Percentiles rank a stretch among this genome's conserved stretches.
phyloP scores from a whole-genome alignment of 768 basidiomycete genomes.

The Trametes meyenii region DNA sequence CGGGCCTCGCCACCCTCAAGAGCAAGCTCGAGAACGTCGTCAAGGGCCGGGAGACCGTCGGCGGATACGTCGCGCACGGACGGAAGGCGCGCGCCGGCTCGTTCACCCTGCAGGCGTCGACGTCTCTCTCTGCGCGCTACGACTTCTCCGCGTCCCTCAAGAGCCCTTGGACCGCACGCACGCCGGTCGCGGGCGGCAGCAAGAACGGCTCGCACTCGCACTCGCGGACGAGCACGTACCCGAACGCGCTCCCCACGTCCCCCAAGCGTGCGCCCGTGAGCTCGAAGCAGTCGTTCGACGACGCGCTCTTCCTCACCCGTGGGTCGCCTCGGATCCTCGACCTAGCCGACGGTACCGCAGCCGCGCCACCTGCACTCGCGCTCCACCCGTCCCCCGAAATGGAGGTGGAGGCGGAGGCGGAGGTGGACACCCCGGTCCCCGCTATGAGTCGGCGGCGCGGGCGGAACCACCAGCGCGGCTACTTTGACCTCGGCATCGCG shows the following conservation, averaged over 20 bases:
- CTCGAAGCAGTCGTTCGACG: slow-evolving; percentile 9
- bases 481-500: slow-evolving; percentile 47
- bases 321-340: slow-evolving; percentile 56
- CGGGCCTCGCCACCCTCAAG: slow-evolving; percentile 62
- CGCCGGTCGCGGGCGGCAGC: slow-evolving; percentile 19
- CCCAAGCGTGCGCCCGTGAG: slow-evolving; percentile 13
- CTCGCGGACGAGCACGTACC: slow-evolving; percentile 52
- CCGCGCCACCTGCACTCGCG: slow-evolving; percentile 1
- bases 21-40: slow-evolving; percentile 70
- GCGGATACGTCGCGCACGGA: slow-evolving; percentile 29
- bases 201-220: slow-evolving; percentile 36
- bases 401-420: slow-evolving; percentile 22
- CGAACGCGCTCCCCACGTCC: slow-evolving; percentile 34
- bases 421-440: slow-evolving; percentile 31
- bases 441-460: slow-evolving; percentile 20
- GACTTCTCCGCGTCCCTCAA: slow-evolving; percentile 57
- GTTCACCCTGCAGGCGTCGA: slow-evolving; percentile 32
- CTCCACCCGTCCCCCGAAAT: slow-evolving; percentile 2
- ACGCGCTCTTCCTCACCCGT: slow-evolving; percentile 25
- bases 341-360: slow-evolving; percentile 32
- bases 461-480: slow-evolving; percentile 62
- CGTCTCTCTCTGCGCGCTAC: slow-evolving; percentile 56
- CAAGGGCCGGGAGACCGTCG: slow-evolving; percentile 35
- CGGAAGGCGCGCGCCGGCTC: slow-evolving; percentile 25
- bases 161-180: slow-evolving; percentile 45